Percentiles rank a stretch among this genome's conserved stretches.
These are phyloP conservation scores for Lolium rigidum DNA, from an alignment of 176 grass and related monocot species.

Conservation along the genomic window DNA sequence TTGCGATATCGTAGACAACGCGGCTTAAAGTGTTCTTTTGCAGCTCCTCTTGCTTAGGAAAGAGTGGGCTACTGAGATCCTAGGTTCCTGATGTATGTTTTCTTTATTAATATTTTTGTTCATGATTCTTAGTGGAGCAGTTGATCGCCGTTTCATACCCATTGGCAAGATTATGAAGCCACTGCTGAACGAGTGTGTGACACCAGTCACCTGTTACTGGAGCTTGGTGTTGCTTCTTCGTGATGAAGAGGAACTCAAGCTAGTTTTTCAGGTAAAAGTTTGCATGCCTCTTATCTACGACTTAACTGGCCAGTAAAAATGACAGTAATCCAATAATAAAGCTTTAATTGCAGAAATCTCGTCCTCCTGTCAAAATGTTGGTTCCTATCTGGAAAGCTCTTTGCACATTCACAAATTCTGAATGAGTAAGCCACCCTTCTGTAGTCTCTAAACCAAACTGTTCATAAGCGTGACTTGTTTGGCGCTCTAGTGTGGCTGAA, in stretches of 20 bases:
- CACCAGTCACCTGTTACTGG: constrained; percentile 84
- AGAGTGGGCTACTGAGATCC: constrained; percentile 1
- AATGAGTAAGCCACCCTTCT: constrained; percentile 8
- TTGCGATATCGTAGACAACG: neutral
- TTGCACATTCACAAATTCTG: constrained; percentile 53
- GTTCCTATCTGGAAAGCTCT: constrained; percentile 87
- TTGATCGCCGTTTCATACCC: constrained; percentile 70
- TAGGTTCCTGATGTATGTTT: neutral
- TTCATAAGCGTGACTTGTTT: constrained; percentile 15
- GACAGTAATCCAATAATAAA: constrained; percentile 27
- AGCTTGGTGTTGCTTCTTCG: constrained; percentile 70
- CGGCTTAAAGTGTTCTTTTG: neutral
- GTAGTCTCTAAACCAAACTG: neutral
- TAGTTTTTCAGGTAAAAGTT: constrained; percentile 80
- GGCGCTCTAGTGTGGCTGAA: neutral
- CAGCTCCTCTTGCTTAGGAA: constrained; percentile 14
- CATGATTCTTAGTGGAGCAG: constrained; percentile 65
- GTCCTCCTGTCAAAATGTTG: constrained; percentile 75
- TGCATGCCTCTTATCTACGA: neutral
- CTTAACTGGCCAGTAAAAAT: neutral
- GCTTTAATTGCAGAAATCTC: constrained; percentile 67
- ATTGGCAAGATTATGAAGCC: constrained; percentile 82
- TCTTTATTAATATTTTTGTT: constrained; percentile 29
- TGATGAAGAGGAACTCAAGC: constrained; percentile 71
- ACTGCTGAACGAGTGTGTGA: constrained; percentile 78